Percentiles rank a stretch among this genome's conserved stretches.
Conservation (phyloP, 2,329 filamentous ascomycete species). For the Dothidotthia symphoricarpi region DNA sequence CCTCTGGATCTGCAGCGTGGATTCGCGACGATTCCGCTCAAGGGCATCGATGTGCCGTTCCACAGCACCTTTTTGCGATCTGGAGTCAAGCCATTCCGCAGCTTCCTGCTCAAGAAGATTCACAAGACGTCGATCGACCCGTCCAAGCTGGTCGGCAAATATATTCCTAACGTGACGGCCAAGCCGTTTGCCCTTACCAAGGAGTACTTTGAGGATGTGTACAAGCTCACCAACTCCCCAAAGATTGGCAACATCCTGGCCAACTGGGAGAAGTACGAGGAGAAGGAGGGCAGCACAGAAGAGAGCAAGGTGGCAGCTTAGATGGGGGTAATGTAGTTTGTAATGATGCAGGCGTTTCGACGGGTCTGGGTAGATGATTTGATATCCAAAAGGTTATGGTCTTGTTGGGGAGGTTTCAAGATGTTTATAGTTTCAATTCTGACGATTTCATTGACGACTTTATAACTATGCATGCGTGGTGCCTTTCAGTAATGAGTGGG, state of each 20-base stretch:
- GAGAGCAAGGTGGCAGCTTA: conserved; percentile 24
- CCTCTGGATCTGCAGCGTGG: conserved; percentile 90
- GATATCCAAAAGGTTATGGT: background rate
- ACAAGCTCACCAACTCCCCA: conserved; percentile 80
- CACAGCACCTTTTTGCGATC: conserved; percentile 97
- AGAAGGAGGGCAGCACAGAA: conserved; percentile 33
- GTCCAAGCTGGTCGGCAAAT: conserved; percentile 94
- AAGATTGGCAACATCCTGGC: conserved; percentile 77
- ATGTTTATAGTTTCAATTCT: too few relatives aligned
- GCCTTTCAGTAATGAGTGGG: too few relatives aligned
- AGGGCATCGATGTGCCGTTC: conserved; percentile 98
- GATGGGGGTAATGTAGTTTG: background rate
- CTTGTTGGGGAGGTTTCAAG: background rate
- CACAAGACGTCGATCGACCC: conserved; percentile 99
- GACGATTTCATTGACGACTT: too few relatives aligned
- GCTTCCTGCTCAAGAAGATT: conserved; percentile 99
- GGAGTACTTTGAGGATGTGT: conserved; percentile 99
- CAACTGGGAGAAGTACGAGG: conserved; percentile 63
- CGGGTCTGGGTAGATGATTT: background rate
- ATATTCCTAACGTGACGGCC: conserved; percentile 98
- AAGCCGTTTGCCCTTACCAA: conserved; percentile 92
- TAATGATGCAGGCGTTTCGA: background rate
- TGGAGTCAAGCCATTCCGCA: conserved; percentile 98
- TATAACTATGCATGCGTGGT: too few relatives aligned
- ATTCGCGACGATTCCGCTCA: conserved; percentile 93